Conservation (phyloP, 441 rosid genomes). For the Corymbia calophylla region DNA sequence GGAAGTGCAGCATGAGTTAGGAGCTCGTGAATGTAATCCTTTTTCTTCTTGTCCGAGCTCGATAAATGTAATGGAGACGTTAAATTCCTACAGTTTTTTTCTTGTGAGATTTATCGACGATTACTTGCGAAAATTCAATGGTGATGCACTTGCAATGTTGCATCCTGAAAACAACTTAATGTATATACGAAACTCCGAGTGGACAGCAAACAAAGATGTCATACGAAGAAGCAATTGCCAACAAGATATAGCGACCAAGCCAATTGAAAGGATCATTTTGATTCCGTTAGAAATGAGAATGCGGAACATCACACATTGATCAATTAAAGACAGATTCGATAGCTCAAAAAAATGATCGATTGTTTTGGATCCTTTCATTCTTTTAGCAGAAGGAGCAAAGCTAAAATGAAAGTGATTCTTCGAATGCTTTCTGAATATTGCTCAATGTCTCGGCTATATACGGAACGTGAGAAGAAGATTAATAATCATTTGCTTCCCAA, state of each 20-base stretch:
- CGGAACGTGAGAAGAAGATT: neutral
- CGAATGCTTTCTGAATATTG: neutral
- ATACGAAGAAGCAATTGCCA: neutral
- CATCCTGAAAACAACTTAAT: neutral
- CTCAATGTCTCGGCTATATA: neutral
- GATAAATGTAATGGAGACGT: neutral
- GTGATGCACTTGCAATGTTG: neutral
- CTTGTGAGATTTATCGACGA: neutral
- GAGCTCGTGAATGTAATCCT: neutral
- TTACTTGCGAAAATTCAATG: neutral
- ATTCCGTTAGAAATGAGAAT: neutral
- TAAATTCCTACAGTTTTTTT: neutral
- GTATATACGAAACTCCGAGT: neutral
- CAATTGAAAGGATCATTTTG: neutral
- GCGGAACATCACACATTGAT: neutral
- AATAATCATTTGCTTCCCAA: fast-evolving
- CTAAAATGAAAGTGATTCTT: no score
- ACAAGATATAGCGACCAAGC: neutral
- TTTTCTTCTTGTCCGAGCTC: neutral
- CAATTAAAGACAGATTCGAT: neutral
- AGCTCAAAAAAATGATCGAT: fast-evolving
- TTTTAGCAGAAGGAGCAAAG: fast-evolving
- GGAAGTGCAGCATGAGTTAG: neutral
- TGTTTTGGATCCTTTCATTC: neutral
- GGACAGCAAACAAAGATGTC: neutral